Evolutionary conservation across 495 filamentous ascomycete species (phyloP).

Genomic region (Aspergillus incahuasiensis): DNA sequence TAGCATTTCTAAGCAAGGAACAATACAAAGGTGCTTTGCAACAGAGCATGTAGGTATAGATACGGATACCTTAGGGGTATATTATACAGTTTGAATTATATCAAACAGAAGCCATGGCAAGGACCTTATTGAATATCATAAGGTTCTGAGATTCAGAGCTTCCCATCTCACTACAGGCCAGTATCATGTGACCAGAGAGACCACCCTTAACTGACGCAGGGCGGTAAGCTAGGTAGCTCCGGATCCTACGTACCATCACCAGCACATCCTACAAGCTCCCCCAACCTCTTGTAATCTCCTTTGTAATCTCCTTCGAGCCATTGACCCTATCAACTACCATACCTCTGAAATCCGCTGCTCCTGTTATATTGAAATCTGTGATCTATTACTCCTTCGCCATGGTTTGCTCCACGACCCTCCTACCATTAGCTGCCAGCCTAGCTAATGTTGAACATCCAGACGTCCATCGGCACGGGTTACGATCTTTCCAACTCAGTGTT

Average conservation of each 20-base stretch:
- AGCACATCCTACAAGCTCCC: neutral
- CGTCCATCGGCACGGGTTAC: slow-evolving; percentile 98
- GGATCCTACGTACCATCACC: neutral
- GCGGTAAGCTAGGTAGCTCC: slow-evolving; percentile 9
- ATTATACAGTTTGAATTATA: no score
- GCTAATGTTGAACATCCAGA: slow-evolving; percentile 49
- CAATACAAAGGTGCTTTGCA: no score
- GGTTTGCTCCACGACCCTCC: slow-evolving; percentile 22
- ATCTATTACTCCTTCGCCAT: slow-evolving; percentile 23
- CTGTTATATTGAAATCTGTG: slow-evolving; percentile 4
- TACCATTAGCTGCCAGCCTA: slow-evolving; percentile 5
- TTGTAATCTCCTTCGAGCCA: slow-evolving; percentile 4
- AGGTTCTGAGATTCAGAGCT: no score
- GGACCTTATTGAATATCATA: no score
- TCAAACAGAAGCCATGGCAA: no score
- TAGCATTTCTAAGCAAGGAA: no score
- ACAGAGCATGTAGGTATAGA: no score
- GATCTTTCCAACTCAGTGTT: slow-evolving; percentile 99
- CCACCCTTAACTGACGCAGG: neutral
- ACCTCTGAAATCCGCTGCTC: neutral
- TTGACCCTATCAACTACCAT: neutral
- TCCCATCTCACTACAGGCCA: no score
- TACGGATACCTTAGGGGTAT: no score
- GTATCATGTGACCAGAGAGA: slow-evolving; percentile 21
- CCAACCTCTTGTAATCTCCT: slow-evolving; percentile 5